Base-by-base conservation (phyloP, 1,284 basidiomycete genomes). In the Ustilago hordei region DNA sequence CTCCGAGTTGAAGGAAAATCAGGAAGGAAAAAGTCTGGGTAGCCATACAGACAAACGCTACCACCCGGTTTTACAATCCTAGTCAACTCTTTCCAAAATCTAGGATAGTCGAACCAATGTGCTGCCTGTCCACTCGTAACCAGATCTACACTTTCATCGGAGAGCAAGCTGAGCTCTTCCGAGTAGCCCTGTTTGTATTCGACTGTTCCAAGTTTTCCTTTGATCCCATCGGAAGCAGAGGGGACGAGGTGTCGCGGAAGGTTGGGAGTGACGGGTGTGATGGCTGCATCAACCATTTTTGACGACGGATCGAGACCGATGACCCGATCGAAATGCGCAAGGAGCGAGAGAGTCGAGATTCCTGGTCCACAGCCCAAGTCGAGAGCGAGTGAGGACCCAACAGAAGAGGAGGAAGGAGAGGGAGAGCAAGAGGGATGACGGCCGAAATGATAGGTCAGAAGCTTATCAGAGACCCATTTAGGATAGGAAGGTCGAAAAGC, bases 341-440 rank as follows among this genome's bases (percentile, higher is more conserved):
- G 88, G 15, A 94, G 88, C 53, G 89, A 89, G 8, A 88, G 82
- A 0, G 92, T 93, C 52, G 92, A 61, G 79, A 34, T 70, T 91
- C 93, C 93, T 8, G 93, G 93, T 36, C 93, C 93, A 86, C 93
- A 95, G 2, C 93, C 93, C 1, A 95, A 85, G 81, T 95, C 93
- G 0, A 93, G 87, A 0, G 85, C 86, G 5, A 80, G 45, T 8
- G 4, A 9, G 1, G 70, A 55, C 2, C 55, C 55, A 13, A 34
- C 41, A 15, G 45, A 34, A 7, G 32, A n/a, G 11, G 23, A 45
- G 1, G 35, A 50, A 4, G 56, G 15, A 17, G 23, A 28, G 23
- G 23, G 23, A 28, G 23, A 28, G 23, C 23, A 28, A 28, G 23
- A 28, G 23, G 23, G 23, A 28, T 28, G 23, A 28, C 23, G 3